A percentile compares a stretch with the other conserved stretches of the same genome.
These are phyloP conservation scores for Naganishia liquefaciens DNA, from an alignment of 1,284 basidiomycete genomes.

Conservation along the genomic window DNA sequence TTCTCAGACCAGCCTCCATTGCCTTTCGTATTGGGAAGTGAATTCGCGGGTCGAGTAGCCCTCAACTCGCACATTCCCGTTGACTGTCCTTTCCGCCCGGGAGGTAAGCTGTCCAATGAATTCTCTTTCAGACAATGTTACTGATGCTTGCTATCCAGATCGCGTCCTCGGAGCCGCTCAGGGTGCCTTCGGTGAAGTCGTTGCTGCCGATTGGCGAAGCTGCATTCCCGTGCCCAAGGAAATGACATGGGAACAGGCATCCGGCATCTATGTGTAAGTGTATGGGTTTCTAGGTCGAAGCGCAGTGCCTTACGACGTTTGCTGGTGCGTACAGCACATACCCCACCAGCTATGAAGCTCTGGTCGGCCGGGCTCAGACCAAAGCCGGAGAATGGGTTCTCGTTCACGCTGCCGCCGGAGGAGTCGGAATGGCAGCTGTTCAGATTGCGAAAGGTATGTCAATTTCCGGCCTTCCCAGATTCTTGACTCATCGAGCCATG, in stretches of 20 bases:
- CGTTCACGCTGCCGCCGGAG: slow-evolving; percentile 78
- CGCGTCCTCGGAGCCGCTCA: slow-evolving; percentile 84
- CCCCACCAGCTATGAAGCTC: slow-evolving; percentile 84
- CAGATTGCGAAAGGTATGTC: slow-evolving; percentile 73
- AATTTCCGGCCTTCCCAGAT: background rate
- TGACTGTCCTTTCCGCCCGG: slow-evolving; percentile 75
- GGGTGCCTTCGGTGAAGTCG: slow-evolving; percentile 73
- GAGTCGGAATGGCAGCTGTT: slow-evolving; percentile 86
- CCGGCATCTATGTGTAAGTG: slow-evolving; percentile 37
- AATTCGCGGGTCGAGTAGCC: slow-evolving; percentile 81
- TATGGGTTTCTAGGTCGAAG: background rate
- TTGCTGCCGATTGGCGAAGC: slow-evolving; percentile 60
- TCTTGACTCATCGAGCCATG: background rate
- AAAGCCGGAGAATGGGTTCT: slow-evolving; percentile 85
- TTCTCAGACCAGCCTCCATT: slow-evolving; percentile 55
- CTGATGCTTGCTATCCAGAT: slow-evolving; percentile 55
- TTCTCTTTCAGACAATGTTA: background rate
- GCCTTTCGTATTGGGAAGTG: slow-evolving; percentile 78
- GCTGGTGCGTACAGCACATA: slow-evolving; percentile 60
- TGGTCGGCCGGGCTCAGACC: slow-evolving; percentile 78
- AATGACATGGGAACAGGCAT: slow-evolving; percentile 68
- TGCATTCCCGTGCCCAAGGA: slow-evolving; percentile 65
- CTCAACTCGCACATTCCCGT: slow-evolving; percentile 73
- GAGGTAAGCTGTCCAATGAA: slow-evolving; percentile 50
- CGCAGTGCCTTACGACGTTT: background rate